Evolutionary conservation across 257 asterid species (phyloP), one percentile per base, ranked within the genome.

Genomic region (Nemophila menziesii): DNA sequence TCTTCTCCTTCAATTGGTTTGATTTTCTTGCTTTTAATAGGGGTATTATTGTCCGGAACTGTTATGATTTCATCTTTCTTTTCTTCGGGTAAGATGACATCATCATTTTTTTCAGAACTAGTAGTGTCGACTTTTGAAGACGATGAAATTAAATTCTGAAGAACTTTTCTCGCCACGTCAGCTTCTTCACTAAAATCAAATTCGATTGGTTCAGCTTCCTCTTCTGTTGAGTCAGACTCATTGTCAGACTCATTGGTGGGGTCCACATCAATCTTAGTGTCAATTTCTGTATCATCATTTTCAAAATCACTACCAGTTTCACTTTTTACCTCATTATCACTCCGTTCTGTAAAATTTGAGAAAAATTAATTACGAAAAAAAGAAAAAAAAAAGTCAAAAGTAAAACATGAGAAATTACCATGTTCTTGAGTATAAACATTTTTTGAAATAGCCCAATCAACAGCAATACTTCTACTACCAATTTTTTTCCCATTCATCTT

Each of bases 361-460:
- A 17, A 6, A 17, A 17, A 40, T 15, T 5, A 20, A 5, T 7
- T 20, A 5, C 8, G 22, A 48, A 22, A 47, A 62, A 58, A 71
- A 16, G 43, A 49, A 38, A 43, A 36, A n/a, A n/a, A n/a, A n/a
- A n/a, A n/a, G n/a, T n/a, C n/a, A n/a, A n/a, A n/a, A n/a, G n/a
- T n/a, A n/a, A n/a, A n/a, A 29, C 8, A 29, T 3, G 36, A 29
- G 36, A 56, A 17, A 46, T 60, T 74, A 78, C 90, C 95, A 57
- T 82, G 79, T 61, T 55, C 77, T 20, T 45, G 73, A 37, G 81
- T 66, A 66, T 74, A 89, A 43, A 89, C 51, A 51, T 78, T 78
- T 54, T 84, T 89, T 3, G 94, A 61, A 29, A 89, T 72, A 48
- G 94, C 94, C 96, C 96, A 84, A 62, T 89, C 98, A 70, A 84